Conservation (phyloP, 177 flowering plant genomes). For the Vitis hybrid region DNA sequence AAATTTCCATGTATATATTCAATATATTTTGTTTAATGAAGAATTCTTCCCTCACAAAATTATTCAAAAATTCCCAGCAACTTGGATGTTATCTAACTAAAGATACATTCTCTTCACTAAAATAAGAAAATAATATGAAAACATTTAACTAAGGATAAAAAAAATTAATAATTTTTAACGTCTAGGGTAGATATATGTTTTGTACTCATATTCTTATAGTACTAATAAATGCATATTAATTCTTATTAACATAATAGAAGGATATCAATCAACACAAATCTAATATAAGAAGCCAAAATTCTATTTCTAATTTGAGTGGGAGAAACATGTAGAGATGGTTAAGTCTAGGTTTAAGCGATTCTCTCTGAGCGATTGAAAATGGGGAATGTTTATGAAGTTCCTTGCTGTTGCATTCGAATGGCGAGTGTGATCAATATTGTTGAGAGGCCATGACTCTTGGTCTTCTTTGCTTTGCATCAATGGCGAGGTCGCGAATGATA, state of each 20-base stretch:
- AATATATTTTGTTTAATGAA: too few relatives aligned
- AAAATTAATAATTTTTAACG: too few relatives aligned
- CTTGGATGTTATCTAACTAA: too few relatives aligned
- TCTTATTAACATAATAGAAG: neutral
- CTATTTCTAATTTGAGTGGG: neutral
- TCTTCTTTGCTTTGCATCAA: slow-evolving; percentile 1
- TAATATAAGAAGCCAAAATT: neutral
- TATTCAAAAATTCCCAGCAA: too few relatives aligned
- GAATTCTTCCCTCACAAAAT: too few relatives aligned
- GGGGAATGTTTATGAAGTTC: neutral
- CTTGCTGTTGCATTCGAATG: neutral
- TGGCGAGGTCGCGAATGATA: slow-evolving; percentile 4
- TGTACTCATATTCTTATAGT: neutral
- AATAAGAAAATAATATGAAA: too few relatives aligned
- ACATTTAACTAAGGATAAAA: too few relatives aligned
- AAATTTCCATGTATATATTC: too few relatives aligned
- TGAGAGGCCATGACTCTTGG: slow-evolving; percentile 4
- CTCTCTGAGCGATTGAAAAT: neutral
- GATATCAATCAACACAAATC: neutral
- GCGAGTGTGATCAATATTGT: neutral
- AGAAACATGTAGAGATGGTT: slow-evolving; percentile 13
- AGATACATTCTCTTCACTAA: too few relatives aligned
- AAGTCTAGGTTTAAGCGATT: slow-evolving; percentile 16
- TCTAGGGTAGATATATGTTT: too few relatives aligned
- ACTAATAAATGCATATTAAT: neutral